phyloP scores from a whole-genome alignment of 148 eudicot species.

The Persicaria maculosa region DNA sequence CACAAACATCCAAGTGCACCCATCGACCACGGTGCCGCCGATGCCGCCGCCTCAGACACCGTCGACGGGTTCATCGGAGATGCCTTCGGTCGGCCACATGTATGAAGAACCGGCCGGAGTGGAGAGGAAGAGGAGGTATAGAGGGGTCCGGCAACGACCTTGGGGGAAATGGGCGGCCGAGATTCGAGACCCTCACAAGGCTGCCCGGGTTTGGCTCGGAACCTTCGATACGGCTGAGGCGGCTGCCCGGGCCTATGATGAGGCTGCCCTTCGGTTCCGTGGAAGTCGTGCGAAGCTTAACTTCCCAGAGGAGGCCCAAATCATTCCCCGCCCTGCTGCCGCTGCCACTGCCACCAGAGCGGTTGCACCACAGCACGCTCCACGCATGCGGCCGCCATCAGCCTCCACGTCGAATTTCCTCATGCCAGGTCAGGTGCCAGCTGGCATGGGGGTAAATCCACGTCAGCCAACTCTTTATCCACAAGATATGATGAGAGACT shows the following conservation, averaged over 20 bases:
- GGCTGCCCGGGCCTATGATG: constrained; percentile 9
- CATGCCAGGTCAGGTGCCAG: background rate
- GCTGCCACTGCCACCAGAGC: background rate
- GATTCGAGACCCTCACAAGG: constrained; percentile 10
- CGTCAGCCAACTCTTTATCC: background rate
- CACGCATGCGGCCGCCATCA: background rate
- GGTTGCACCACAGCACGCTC: background rate
- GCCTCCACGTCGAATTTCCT: too few relatives aligned
- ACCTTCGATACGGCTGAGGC: constrained; percentile 12
- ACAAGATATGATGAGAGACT: constrained; percentile 9
- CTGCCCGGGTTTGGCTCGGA: constrained; percentile 15
- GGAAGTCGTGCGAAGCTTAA: constrained; percentile 13
- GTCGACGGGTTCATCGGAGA: background rate
- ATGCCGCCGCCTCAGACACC: background rate
- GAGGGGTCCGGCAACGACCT: constrained; percentile 10
- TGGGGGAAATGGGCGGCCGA: constrained; percentile 15
- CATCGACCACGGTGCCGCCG: background rate
- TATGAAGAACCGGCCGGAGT: background rate
- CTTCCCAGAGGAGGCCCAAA: constrained; percentile 12
- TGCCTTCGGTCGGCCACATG: background rate
- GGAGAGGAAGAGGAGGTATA: background rate
- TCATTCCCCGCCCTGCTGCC: background rate
- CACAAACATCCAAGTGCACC: background rate
- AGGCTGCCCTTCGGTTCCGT: constrained; percentile 6
- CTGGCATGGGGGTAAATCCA: background rate